Conservation (phyloP, 257 asterid species). For the Vinca minor region DNA sequence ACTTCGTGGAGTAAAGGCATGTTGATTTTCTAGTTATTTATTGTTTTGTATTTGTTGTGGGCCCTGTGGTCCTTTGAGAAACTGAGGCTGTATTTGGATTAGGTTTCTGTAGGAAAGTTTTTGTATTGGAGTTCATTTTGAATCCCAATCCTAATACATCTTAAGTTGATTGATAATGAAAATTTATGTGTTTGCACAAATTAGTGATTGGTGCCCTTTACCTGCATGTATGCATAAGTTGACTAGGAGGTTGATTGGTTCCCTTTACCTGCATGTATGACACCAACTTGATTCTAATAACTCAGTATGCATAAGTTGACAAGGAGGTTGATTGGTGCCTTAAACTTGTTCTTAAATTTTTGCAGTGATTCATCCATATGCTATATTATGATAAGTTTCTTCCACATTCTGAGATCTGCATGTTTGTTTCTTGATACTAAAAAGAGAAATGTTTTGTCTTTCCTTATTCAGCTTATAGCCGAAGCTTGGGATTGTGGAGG, state of each 20-base stretch:
- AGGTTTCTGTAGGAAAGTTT: too few relatives aligned
- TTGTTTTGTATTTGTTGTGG: background rate
- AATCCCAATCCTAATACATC: too few relatives aligned
- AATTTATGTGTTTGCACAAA: background rate
- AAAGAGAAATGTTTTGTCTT: constrained; percentile 8
- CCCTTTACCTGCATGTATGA: background rate
- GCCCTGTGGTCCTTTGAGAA: background rate
- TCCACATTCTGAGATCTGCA: background rate
- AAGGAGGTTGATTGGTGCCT: background rate
- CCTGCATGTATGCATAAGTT: background rate
- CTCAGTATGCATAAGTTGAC: background rate
- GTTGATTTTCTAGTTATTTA: constrained; percentile 6
- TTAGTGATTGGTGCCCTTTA: background rate
- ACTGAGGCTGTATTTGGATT: too few relatives aligned
- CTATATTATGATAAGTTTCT: background rate
- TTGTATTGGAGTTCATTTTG: too few relatives aligned
- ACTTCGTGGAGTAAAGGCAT: constrained; percentile 80
- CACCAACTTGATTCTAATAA: background rate
- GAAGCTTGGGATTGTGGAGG: constrained; percentile 99
- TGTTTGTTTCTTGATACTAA: constrained; percentile 7
- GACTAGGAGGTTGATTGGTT: background rate
- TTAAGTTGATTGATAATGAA: background rate
- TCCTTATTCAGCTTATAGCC: constrained; percentile 64
- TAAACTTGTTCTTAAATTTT: background rate
- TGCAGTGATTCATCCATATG: background rate